Conservation (phyloP, 805 yeast genomes). For the Candida palmyrensis region DNA sequence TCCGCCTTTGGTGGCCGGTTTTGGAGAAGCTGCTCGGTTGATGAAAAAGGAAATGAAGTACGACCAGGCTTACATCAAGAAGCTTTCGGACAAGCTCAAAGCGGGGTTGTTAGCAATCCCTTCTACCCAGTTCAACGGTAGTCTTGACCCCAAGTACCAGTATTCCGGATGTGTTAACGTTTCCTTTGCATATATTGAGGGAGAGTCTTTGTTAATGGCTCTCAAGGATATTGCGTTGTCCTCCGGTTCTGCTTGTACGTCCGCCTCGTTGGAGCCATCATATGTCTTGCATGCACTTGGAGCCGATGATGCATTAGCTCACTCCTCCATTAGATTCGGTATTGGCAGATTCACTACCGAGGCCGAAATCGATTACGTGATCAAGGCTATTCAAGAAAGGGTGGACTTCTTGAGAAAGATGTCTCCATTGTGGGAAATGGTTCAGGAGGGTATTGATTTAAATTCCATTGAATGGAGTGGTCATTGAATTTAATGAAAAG, state of each 20-base stretch:
- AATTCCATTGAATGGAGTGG: conserved; percentile 97
- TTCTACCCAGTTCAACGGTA: conserved; percentile 88
- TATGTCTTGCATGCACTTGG: conserved; percentile 96
- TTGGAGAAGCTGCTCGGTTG: conserved; percentile 94
- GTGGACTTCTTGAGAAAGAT: conserved; percentile 88
- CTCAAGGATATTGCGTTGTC: conserved; percentile 93
- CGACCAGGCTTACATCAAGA: conserved; percentile 66
- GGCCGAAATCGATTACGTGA: conserved; percentile 90
- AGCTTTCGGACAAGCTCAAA: conserved; percentile 68
- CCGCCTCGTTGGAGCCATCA: conserved; percentile 96
- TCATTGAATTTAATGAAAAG: conserved; percentile 58
- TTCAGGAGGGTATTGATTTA: conserved; percentile 95
- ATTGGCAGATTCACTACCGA: conserved; percentile 97
- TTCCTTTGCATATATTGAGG: conserved; percentile 96
- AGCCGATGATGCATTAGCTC: conserved; percentile 97
- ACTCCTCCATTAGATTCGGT: conserved; percentile 96
- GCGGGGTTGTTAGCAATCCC: conserved; percentile 74
- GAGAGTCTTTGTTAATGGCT: conserved; percentile 96
- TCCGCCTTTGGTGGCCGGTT: conserved; percentile 93
- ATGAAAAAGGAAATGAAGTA: conserved; percentile 67
- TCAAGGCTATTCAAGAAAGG: conserved; percentile 81
- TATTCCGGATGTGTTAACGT: conserved; percentile 95
- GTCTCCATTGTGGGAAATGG: conserved; percentile 99
- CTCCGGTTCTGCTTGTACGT: conserved; percentile 97
- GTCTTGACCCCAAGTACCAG: conserved; percentile 42